A percentile compares a stretch with the other conserved stretches of the same genome.
These are phyloP conservation scores for Apiospora sp. DNA, from an alignment of 2,329 filamentous ascomycete species.

Conservation along the genomic window DNA sequence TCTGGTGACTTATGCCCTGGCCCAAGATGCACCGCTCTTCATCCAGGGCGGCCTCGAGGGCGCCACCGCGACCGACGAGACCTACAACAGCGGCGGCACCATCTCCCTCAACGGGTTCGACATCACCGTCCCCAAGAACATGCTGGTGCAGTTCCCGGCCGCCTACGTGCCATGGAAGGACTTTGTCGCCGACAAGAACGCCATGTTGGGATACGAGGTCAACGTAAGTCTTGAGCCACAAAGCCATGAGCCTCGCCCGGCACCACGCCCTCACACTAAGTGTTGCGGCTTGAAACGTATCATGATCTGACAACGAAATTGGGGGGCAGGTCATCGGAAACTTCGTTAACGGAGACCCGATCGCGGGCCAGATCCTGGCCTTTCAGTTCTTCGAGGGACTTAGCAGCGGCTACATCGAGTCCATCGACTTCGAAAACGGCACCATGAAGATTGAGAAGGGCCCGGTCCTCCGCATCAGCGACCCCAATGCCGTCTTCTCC, in stretches of 20 bases:
- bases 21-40: slow-evolving; percentile 41
- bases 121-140: slow-evolving; percentile 56
- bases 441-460: slow-evolving; percentile 45
- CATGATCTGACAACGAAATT: not conserved
- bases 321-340: slow-evolving; percentile 50
- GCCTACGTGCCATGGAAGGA: slow-evolving; percentile 53
- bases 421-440: slow-evolving; percentile 43
- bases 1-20: slow-evolving; percentile 27
- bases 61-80: slow-evolving; percentile 42
- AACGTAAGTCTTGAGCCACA: slow-evolving; percentile 35
- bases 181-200: slow-evolving; percentile 42
- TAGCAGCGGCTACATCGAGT: slow-evolving; percentile 47
- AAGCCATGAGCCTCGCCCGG: too few relatives aligned
- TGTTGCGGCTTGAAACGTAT: too few relatives aligned
- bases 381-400: slow-evolving; percentile 47
- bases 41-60: slow-evolving; percentile 45
- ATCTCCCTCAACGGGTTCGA: slow-evolving; percentile 54
- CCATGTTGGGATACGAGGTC: slow-evolving; percentile 46
- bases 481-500: slow-evolving; percentile 55
- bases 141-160: slow-evolving; percentile 57
- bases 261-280: too few relatives aligned
- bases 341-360: slow-evolving; percentile 43
- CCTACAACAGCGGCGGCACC: slow-evolving; percentile 54
- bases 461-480: slow-evolving; percentile 48
- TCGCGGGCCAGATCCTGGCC: slow-evolving; percentile 44